Evolutionary conservation across 352 stramenopile species (phyloP).

Genomic region (Globisporangium heterothallicum): DNA sequence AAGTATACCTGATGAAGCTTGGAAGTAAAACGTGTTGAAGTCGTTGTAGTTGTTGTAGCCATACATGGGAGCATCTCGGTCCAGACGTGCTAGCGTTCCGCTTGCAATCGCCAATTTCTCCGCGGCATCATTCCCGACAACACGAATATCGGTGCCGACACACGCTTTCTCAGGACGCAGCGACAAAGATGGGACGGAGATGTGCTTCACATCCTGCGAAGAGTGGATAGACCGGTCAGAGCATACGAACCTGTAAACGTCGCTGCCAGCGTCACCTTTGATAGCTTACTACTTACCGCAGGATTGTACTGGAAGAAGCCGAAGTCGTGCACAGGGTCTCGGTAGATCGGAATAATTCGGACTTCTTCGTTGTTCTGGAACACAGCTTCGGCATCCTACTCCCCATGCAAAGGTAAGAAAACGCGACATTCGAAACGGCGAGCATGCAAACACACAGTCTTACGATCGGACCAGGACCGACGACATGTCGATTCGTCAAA

Average conservation of each 20-base stretch:
- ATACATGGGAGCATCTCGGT: conserved; percentile 88
- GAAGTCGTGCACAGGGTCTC: conserved; percentile 92
- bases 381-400: conserved; percentile 81
- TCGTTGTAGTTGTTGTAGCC: conserved; percentile 90
- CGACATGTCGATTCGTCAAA: conserved; percentile 91
- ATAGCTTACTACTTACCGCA: conserved; percentile 32
- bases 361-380: conserved; percentile 95
- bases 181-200: conserved; percentile 69
- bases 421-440: too few relatives aligned
- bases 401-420: not conserved
- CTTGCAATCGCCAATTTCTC: conserved; percentile 91
- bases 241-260: too few relatives aligned
- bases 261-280: too few relatives aligned
- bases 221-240: not conserved
- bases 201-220: conserved; percentile 77
- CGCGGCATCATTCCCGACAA: conserved; percentile 90
- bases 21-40: conserved; percentile 93
- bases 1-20: conserved; percentile 75
- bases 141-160: conserved; percentile 90
- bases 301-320: conserved; percentile 90
- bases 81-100: conserved; percentile 87
- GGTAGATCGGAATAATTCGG: conserved; percentile 87
- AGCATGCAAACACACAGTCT: too few relatives aligned
- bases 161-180: conserved; percentile 79
- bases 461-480: conserved; percentile 82